phyloP scores from a whole-genome alignment of 805 yeast species.

The Lipomyces yamadae region DNA sequence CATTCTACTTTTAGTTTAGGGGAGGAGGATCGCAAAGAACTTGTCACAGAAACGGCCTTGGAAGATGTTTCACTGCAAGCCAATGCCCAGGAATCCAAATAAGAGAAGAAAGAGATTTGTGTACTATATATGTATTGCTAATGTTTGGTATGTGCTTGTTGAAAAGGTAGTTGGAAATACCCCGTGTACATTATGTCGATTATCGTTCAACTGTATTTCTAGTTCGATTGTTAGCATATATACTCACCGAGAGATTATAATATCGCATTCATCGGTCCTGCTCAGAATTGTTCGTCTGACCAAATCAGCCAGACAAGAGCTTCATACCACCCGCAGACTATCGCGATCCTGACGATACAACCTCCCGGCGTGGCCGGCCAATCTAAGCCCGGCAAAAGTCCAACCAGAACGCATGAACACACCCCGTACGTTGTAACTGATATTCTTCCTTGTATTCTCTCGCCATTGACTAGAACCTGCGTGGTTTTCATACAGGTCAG shows the following conservation, averaged over 20 bases:
- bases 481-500: conserved; percentile 12
- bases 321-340: not conserved
- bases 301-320: not conserved
- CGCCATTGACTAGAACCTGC: conserved; percentile 28
- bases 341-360: not conserved
- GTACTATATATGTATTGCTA: not conserved
- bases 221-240: not conserved
- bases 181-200: not conserved
- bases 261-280: not conserved
- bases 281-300: not conserved
- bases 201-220: not conserved
- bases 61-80: not conserved
- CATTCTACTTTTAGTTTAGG: not conserved
- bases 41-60: not conserved
- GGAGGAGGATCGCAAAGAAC: not conserved
- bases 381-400: not conserved
- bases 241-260: not conserved
- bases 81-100: not conserved
- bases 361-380: not conserved
- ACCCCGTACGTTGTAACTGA: not conserved
- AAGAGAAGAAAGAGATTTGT: not conserved
- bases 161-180: not conserved
- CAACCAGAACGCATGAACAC: not conserved
- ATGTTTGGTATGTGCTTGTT: not conserved
- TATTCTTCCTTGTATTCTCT: conserved; percentile 21